Conservation (phyloP, 1,284 basidiomycete genomes). For the Irpex sp. region DNA sequence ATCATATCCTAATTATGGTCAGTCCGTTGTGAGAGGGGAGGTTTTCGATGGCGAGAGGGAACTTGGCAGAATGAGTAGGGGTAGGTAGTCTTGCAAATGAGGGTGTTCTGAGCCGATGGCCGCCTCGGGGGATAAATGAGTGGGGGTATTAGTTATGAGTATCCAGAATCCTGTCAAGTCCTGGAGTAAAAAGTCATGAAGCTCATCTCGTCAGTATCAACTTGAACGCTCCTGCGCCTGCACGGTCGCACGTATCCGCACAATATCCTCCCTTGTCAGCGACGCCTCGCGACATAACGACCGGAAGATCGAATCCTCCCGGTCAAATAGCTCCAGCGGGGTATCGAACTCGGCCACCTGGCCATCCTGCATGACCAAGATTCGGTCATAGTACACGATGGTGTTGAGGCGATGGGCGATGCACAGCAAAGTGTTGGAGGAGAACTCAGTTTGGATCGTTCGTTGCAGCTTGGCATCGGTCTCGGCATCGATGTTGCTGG, state of each 20-base stretch:
- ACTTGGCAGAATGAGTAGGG: too few relatives aligned
- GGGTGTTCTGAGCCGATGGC: not conserved
- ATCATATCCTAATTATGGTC: too few relatives aligned
- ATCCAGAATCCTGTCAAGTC: not conserved
- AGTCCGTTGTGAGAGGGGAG: too few relatives aligned
- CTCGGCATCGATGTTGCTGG: conserved; percentile 81
- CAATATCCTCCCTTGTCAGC: conserved; percentile 54
- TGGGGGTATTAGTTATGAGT: too few relatives aligned
- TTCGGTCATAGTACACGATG: conserved; percentile 74
- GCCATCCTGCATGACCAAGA: conserved; percentile 75
- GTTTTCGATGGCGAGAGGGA: too few relatives aligned
- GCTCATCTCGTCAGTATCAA: too few relatives aligned
- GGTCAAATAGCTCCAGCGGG: conserved; percentile 71
- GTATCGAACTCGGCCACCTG: conserved; percentile 74
- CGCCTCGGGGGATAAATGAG: too few relatives aligned
- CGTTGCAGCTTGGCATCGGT: conserved; percentile 75
- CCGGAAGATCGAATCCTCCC: conserved; percentile 68
- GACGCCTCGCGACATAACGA: conserved; percentile 74
- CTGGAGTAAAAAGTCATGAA: too few relatives aligned
- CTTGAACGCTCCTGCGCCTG: not conserved
- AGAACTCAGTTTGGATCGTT: conserved; percentile 73
- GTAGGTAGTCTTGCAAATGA: not conserved
- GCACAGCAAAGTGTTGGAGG: conserved; percentile 58
- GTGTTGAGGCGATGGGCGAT: conserved; percentile 79
- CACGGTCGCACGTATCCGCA: conserved; percentile 32